Base-by-base conservation (phyloP, 768 basidiomycete species). In the Mycena galericulata region DNA sequence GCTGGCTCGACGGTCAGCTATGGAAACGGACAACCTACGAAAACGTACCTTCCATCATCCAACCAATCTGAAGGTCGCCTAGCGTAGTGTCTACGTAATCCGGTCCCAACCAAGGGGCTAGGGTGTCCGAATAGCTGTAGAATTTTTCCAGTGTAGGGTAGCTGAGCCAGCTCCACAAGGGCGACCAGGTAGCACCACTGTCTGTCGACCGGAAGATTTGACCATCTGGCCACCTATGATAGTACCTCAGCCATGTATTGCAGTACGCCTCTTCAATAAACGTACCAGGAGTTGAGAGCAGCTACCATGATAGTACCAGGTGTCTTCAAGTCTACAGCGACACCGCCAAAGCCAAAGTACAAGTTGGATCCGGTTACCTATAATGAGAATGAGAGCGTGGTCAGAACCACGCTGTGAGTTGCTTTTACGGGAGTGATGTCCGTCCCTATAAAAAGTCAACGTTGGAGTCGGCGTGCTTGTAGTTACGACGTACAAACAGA, bases 301-400 rank as follows among this genome's bases (percentile, higher is more conserved):
- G 89, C 88, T 14, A 90, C 89, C 90, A 91, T 90, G 70, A 91
- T 76, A 14, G 88, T 90, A 0, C 89, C 89, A 22, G 89, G 88
- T 55, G 79, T 84, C 69, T 89, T 87, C 14, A 85, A 69, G 70
- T 92, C 90, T 51, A 92, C 85, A 7, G 88, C 81, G 3, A 90
- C 78, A 34, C 89, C 89, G 47, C 89, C 88, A 66, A 90, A 90
- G 6, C 90, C 88, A 70, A 89, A 89, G 73, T 85, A 87, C 27
- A 89, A 82, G 65, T 88, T 83, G 58, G 83, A 78, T n/a, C 87
- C 88, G 32, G 68, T 32, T 15, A 36, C 62, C 62, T 63, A 15
- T n/a, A 26, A 27, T 24, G 36, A 26, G n/a, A 14, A 26, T 41
- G 36, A 2, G 22, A 49, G 43, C 5, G 3, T n/a, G 18, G 27